These are phyloP conservation scores for Ramaria sp. DNA, from an alignment of 768 basidiomycete genomes.

Conservation along the genomic window DNA sequence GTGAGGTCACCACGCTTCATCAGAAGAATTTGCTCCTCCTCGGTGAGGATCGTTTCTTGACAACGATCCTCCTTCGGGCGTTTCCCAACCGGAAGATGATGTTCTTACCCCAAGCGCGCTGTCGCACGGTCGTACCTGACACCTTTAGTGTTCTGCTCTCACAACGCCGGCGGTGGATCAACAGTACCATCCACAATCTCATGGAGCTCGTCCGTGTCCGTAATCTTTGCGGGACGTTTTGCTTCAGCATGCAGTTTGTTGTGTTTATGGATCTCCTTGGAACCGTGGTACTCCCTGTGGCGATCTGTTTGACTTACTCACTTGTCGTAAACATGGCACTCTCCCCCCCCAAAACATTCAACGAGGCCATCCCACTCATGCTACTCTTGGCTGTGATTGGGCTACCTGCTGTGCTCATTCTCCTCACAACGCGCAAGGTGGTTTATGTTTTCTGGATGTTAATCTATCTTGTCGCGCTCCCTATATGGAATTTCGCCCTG, in stretches of 20 bases:
- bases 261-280: constrained; percentile 95
- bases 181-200: constrained; percentile 97
- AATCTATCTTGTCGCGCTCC: constrained; percentile 84
- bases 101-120: constrained; percentile 94
- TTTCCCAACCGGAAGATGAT: constrained; percentile 99
- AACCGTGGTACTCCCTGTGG: constrained; percentile 88
- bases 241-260: constrained; percentile 99
- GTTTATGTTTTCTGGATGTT: constrained; percentile 98
- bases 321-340: constrained; percentile 77
- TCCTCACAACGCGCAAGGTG: constrained; percentile 89
- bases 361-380: constrained; percentile 89
- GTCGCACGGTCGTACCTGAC: constrained; percentile 92
- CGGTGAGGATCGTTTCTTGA: constrained; percentile 98
- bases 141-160: constrained; percentile 89
- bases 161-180: constrained; percentile 98
- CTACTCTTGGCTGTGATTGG: constrained; percentile 86
- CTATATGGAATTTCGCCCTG: constrained; percentile 92
- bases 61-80: constrained; percentile 89
- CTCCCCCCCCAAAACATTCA: constrained; percentile 71
- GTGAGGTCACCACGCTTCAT: constrained; percentile 86
- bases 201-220: constrained; percentile 98
- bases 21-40: constrained; percentile 95
- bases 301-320: constrained; percentile 82
- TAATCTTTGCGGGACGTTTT: constrained; percentile 97
- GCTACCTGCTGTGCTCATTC: constrained; percentile 83